Base-by-base conservation (phyloP, 1,139 yeast genomes). In the Groenewaldozyma auringiensis region DNA sequence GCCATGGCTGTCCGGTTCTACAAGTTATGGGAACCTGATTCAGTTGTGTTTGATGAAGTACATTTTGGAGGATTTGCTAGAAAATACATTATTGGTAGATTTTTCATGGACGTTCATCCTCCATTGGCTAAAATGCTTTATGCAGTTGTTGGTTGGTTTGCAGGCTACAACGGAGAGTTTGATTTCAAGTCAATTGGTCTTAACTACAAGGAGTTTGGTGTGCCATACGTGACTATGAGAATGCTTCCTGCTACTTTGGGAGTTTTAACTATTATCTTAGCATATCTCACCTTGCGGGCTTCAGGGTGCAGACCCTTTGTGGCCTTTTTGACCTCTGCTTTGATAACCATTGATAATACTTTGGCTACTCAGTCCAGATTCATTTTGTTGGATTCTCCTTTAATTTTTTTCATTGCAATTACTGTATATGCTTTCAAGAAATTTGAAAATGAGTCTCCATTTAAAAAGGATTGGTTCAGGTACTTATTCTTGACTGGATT, bases 61-160 rank as follows among this genome's bases (percentile, higher is more conserved):
- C 84, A 80, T 59, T 77, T 79, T 48, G 85, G 89, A 11, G 79
- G 80, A 3, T 79, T 78, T 60, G 81, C 92, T 43, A 72, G 78
- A 47, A 72, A 75, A 49, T 86, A 83, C 66, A 64, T 71, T 51
- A 67, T 67, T 37, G 85, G 87, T n/a, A 70, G 73, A 38, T 81
- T 85, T 65, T 94, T 87, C 65, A 92, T 94, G 63, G 99, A 94
- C 66, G 78, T 94, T 49, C 99, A 94, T 66, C 99, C 99, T 35
- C 99, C 98, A 17, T 83, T 94, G 67, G 98, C 96, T 43, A 94
- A 94, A 66, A 71, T 94, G 65, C 72, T 89, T 55, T 84, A 88
- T 67, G 98, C 97, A 0, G 76, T 79, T 50, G 92, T 83, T 41
- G 99, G 98, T 33, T 88, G 82, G 76, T 63, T 92, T 37, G 78